Conservation (phyloP, 78 protist species). For the Cyanophora paradoxa region DNA sequence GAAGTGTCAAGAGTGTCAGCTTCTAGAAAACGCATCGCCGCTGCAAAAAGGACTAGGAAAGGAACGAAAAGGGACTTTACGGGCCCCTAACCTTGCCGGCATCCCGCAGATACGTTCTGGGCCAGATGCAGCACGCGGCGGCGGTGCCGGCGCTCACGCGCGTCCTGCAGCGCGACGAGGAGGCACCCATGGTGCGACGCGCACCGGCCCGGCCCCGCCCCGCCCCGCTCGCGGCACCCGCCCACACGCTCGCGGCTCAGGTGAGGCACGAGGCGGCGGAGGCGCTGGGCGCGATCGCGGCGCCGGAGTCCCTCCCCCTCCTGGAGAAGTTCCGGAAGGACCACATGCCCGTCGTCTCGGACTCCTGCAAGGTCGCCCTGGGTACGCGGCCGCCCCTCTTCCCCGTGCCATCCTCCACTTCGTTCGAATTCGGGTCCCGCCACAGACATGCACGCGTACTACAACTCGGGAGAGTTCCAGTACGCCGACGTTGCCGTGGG, state of each 20-base stretch:
- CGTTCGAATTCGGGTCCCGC: too few relatives aligned
- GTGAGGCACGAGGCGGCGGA: conserved; percentile 46
- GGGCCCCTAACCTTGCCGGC: background rate
- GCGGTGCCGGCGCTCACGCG: conserved; percentile 29
- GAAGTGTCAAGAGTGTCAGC: too few relatives aligned
- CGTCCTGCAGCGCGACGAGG: background rate
- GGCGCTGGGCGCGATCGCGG: conserved; percentile 21
- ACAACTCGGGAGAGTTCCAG: conserved; percentile 23
- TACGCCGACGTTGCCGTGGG: too few relatives aligned
- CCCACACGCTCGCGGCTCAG: too few relatives aligned
- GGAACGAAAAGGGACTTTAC: too few relatives aligned
- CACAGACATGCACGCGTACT: conserved; percentile 35
- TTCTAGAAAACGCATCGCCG: too few relatives aligned
- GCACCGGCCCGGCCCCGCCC: too few relatives aligned
- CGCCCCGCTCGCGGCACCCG: too few relatives aligned
- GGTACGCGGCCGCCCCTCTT: too few relatives aligned
- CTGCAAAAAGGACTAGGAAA: too few relatives aligned
- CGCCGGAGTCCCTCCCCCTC: background rate
- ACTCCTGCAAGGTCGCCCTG: conserved; percentile 21
- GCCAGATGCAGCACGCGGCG: conserved; percentile 52
- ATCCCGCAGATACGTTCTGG: conserved; percentile 49
- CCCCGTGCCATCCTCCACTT: too few relatives aligned
- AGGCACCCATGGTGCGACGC: conserved; percentile 31
- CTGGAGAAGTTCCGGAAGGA: background rate
- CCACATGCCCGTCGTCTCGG: background rate